Base-by-base conservation (phyloP, 2,329 filamentous ascomycete genomes). In the Grosmannia serpens region DNA sequence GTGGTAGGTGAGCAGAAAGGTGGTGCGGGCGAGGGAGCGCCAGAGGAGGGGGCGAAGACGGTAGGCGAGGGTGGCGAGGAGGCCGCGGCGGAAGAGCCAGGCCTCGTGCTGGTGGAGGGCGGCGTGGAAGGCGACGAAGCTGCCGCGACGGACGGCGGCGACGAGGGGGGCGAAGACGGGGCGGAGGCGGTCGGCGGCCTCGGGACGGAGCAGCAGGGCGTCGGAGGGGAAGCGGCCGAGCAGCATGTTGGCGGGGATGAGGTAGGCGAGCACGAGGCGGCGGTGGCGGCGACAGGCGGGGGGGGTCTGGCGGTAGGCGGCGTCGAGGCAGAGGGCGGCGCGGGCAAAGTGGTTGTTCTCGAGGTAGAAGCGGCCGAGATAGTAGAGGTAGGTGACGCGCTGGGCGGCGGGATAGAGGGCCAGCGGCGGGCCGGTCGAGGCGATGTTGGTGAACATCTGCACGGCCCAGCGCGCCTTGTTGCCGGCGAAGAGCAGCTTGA, bases 311-410 rank as follows among this genome's bases (percentile, higher is more conserved):
- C 85, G 74, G 70, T 95, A 96, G 3, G 92, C 89, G 29, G 85
- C 79, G 66, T 95, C 82, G 8, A 96, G 76, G 41, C 87, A 89
- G 54, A 83, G 76, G 56, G 86, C 83, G 0, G 91, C 90, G 29
- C 88, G 85, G 62, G 82, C 83, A 70, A 90, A 96, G 68, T 95
- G 86, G 64, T 85, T 87, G 70, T 89, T 91, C 62, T 88, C 84
- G 69, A 95, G 90, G 67, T 91, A 84, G 72, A 92, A 96, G 60
- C 91, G 86, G 22, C 92, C 92, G 7, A 97, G 85, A 69, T 96
- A 96, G 74, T 96, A 96, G 17, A 97, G 84, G 66, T 91, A 97
- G 4, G 91, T 95, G 55, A 96, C 90, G 54, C 91, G 84, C 69
- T 97, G 89, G 7, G 87, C 82, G 26, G 89, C 89, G 2, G 91